Evolutionary conservation across 2,329 filamentous ascomycete genomes (phyloP).

Genomic region (Cordyceps javanica): DNA sequence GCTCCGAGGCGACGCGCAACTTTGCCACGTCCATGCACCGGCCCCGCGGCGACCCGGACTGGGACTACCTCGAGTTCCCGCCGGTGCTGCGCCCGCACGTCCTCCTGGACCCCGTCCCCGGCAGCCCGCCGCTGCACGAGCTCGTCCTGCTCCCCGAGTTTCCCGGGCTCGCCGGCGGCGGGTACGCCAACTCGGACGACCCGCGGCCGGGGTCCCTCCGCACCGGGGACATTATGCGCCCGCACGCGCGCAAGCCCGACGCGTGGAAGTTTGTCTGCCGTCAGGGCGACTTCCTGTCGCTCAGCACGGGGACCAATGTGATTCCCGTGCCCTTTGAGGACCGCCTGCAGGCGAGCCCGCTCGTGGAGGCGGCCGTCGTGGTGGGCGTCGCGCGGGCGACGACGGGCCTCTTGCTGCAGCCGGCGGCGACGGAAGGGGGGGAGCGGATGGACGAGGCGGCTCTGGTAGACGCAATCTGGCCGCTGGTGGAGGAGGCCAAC

Average conservation of each 20-base stretch:
- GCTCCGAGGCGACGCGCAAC: conserved; percentile 1
- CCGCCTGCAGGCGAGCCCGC: background rate
- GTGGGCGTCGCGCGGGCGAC: background rate
- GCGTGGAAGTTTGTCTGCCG: conserved; percentile 2
- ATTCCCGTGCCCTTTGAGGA: background rate
- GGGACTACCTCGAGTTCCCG: conserved; percentile 1
- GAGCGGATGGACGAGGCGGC: background rate
- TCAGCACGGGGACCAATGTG: background rate
- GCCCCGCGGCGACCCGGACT: background rate
- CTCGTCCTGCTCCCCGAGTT: background rate
- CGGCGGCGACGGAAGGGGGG: background rate
- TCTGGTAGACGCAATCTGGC: background rate
- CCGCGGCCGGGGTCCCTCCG: background rate
- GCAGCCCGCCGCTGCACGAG: background rate
- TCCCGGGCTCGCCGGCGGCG: background rate
- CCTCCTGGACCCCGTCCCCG: background rate
- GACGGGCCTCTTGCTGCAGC: background rate
- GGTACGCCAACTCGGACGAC: background rate
- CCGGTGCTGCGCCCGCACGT: background rate
- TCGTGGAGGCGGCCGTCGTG: background rate
- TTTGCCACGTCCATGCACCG: conserved; percentile 5
- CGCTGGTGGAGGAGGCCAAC: background rate
- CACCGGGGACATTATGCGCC: conserved; percentile 1
- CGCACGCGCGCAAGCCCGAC: background rate
- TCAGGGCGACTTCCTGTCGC: background rate